Conservation (phyloP, 2,329 filamentous ascomycete genomes). For the Didymella segeticola region DNA sequence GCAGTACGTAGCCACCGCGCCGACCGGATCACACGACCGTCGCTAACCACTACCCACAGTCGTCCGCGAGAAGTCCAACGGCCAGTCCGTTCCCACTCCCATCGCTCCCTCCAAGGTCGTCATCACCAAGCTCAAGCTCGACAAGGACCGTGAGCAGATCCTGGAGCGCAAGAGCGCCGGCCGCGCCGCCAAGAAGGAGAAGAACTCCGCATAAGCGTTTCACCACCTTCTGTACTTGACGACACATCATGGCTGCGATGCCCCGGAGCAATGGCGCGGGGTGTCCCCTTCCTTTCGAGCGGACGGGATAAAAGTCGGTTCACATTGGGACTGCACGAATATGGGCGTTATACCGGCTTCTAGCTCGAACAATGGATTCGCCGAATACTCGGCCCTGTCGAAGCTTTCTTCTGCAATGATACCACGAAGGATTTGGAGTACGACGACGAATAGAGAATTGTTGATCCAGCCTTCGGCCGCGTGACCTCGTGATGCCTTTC, state of each 20-base stretch:
- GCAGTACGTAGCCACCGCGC: conserved; percentile 50
- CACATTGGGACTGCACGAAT: conserved; percentile 47
- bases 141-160: conserved; percentile 91
- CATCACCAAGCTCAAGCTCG: conserved; percentile 98
- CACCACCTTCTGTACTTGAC: conserved; percentile 41
- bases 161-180: conserved; percentile 83
- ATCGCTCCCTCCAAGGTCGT: conserved; percentile 96
- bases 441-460: conserved; percentile 32
- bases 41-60: conserved; percentile 56
- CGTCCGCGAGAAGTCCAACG: conserved; percentile 95
- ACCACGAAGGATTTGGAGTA: conserved; percentile 36
- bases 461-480: conserved; percentile 34
- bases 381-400: conserved; percentile 43
- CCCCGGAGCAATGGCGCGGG: conserved; percentile 42
- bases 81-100: conserved; percentile 92
- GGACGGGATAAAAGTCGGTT: conserved; percentile 50
- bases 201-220: conserved; percentile 58
- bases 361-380: conserved; percentile 48
- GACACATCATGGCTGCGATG: conserved; percentile 48
- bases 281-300: conserved; percentile 44
- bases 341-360: conserved; percentile 47
- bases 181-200: conserved; percentile 78
- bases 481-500: conserved; percentile 25
- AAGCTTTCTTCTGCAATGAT: conserved; percentile 42
- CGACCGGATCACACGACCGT: not conserved